These are phyloP conservation scores for Rhodosporidiobolus odoratus DNA, from an alignment of 768 basidiomycete species.

Conservation along the genomic window DNA sequence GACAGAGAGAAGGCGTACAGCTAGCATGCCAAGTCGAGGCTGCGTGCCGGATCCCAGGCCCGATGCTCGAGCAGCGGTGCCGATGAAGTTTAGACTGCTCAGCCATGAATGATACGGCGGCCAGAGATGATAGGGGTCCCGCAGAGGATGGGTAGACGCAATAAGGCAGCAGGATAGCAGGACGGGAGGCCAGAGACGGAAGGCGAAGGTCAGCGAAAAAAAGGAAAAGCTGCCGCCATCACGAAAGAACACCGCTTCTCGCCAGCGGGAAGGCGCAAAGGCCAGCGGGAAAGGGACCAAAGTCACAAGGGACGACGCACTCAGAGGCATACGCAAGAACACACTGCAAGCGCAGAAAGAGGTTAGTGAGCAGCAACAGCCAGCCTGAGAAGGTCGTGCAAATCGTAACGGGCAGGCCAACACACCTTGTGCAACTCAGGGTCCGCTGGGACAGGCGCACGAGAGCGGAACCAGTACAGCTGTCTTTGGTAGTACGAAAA, in stretches of 20 bases:
- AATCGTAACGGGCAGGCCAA: no score
- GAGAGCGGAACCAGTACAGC: slow-evolving; percentile 33
- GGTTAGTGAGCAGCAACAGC: background rate
- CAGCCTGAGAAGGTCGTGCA: background rate
- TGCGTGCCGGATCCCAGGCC: slow-evolving; percentile 27
- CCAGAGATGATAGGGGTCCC: no score
- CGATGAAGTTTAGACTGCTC: slow-evolving; percentile 36
- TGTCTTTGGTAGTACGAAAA: slow-evolving; percentile 26
- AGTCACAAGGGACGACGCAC: no score
- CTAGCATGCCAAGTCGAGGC: slow-evolving; percentile 40
- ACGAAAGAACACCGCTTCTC: no score
- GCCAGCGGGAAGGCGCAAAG: no score
- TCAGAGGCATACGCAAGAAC: slow-evolving; percentile 39
- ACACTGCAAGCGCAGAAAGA: slow-evolving; percentile 14
- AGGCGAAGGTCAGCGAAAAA: background rate
- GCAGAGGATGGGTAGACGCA: no score
- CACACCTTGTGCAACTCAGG: slow-evolving; percentile 38
- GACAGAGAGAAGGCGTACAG: slow-evolving; percentile 9
- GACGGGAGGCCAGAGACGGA: no score
- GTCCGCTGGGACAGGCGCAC: slow-evolving; percentile 28
- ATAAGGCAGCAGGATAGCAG: no score
- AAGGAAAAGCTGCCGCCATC: no score
- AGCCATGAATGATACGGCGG: no score
- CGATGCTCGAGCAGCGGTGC: slow-evolving; percentile 32
- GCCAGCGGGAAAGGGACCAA: no score